Evolutionary conservation across 2,329 filamentous ascomycete genomes (phyloP).

Genomic region (Hymenoscyphus infarciens): DNA sequence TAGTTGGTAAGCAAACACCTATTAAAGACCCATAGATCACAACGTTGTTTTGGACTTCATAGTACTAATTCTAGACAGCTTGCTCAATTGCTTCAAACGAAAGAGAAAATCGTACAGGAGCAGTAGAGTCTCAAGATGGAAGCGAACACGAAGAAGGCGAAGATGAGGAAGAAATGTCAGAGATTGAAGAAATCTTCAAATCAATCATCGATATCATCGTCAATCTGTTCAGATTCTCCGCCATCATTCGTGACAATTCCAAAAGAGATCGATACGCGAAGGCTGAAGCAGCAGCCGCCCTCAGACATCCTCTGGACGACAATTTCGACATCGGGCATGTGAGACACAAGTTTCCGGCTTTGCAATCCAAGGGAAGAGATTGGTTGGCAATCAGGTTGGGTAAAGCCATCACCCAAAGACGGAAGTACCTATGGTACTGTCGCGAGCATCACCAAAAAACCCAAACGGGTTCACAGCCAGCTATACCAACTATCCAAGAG

Average conservation of each 20-base stretch:
- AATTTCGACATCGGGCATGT: conserved; percentile 18
- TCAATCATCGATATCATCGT: conserved; percentile 15
- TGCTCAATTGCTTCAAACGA: conserved; percentile 13
- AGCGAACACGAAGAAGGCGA: neutral
- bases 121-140: neutral
- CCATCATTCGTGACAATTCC: conserved; percentile 18
- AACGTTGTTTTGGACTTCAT: neutral
- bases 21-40: neutral
- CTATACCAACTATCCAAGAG: neutral
- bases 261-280: conserved; percentile 17
- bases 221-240: conserved; percentile 19
- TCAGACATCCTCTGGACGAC: conserved; percentile 11
- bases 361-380: conserved; percentile 1
- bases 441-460: conserved; percentile 25
- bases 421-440: conserved; percentile 31
- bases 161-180: conserved; percentile 14
- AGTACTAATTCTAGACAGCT: neutral
- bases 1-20: neutral
- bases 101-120: conserved; percentile 13
- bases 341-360: conserved; percentile 15
- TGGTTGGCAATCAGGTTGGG: conserved; percentile 27
- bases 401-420: conserved; percentile 28
- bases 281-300: conserved; percentile 10
- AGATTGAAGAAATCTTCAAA: conserved; percentile 19
- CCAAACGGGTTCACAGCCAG: conserved; percentile 5